Conservation (phyloP, 192 early-diverging fungal genomes). For the Coemansia sp. region DNA sequence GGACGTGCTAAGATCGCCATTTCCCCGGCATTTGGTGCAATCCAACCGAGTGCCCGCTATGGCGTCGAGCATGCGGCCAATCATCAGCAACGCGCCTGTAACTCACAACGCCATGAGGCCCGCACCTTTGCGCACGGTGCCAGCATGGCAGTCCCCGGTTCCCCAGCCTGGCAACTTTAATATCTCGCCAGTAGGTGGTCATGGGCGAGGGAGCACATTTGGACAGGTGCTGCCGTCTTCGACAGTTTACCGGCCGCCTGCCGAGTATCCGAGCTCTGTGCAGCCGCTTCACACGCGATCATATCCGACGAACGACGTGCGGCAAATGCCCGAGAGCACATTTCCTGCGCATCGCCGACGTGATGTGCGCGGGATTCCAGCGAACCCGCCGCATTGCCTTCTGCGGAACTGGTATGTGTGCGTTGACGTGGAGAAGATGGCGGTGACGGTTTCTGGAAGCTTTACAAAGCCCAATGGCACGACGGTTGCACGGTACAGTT, state of each 20-base stretch:
- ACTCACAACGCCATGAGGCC: conserved; percentile 16
- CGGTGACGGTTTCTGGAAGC: conserved; percentile 29
- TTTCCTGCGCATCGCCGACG: conserved; percentile 19
- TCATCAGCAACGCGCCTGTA: not conserved
- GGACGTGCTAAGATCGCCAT: conserved; percentile 41
- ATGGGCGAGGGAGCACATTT: not conserved
- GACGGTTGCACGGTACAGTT: conserved; percentile 28
- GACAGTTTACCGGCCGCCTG: conserved; percentile 15
- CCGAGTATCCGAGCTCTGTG: conserved; percentile 38
- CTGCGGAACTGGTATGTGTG: conserved; percentile 26
- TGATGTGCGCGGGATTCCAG: not conserved
- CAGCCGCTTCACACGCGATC: conserved; percentile 31
- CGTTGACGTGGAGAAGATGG: conserved; percentile 19
- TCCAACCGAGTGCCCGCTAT: conserved; percentile 9
- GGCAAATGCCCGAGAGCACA: conserved; percentile 36
- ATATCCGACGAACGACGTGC: conserved; percentile 10
- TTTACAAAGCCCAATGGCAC: conserved; percentile 25
- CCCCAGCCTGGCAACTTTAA: conserved; percentile 4
- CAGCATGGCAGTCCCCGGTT: conserved; percentile 22
- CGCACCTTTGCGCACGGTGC: conserved; percentile 8
- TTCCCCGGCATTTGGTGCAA: conserved; percentile 31
- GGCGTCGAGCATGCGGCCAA: conserved; percentile 17
- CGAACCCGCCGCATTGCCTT: conserved; percentile 9
- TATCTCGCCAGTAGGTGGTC: conserved; percentile 6
- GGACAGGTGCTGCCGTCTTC: conserved; percentile 9